Percentiles rank a stretch among this genome's conserved stretches.
Conservation (phyloP, 495 filamentous ascomycete genomes). For the Penicillium paradoxum region DNA sequence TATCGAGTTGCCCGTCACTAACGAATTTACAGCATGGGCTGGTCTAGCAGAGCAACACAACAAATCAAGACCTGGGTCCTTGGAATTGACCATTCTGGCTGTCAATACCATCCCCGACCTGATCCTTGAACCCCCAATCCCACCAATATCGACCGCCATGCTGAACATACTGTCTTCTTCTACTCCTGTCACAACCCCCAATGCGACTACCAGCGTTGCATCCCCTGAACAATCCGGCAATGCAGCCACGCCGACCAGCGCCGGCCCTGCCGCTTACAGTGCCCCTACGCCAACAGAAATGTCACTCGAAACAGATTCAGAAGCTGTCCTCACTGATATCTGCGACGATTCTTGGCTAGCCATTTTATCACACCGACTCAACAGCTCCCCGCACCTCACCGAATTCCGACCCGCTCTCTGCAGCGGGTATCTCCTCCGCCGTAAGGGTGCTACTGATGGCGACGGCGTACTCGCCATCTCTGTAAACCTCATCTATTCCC, state of each 20-base stretch:
- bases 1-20: neutral
- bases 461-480: conserved; percentile 61
- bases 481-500: conserved; percentile 60
- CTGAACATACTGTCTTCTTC: conserved; percentile 34
- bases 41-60: conserved; percentile 41
- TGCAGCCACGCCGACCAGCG: conserved; percentile 27
- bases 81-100: conserved; percentile 56
- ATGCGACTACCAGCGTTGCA: conserved; percentile 39
- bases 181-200: conserved; percentile 43
- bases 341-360: conserved; percentile 80
- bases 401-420: conserved; percentile 61
- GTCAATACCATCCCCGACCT: conserved; percentile 63
- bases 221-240: conserved; percentile 40
- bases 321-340: conserved; percentile 69
- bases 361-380: conserved; percentile 65
- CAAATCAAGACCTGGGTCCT: conserved; percentile 41
- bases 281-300: conserved; percentile 55
- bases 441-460: conserved; percentile 55
- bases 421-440: conserved; percentile 73
- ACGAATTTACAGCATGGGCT: conserved; percentile 38
- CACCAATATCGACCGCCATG: conserved; percentile 28
- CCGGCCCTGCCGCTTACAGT: conserved; percentile 24
- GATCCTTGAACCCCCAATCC: conserved; percentile 43
- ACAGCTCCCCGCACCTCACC: conserved; percentile 57
- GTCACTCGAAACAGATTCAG: conserved; percentile 57